Percentiles rank a stretch among this genome's conserved stretches.
These are phyloP conservation scores for Boletus rubroflammeus DNA, from an alignment of 768 basidiomycete species.

Conservation along the genomic window DNA sequence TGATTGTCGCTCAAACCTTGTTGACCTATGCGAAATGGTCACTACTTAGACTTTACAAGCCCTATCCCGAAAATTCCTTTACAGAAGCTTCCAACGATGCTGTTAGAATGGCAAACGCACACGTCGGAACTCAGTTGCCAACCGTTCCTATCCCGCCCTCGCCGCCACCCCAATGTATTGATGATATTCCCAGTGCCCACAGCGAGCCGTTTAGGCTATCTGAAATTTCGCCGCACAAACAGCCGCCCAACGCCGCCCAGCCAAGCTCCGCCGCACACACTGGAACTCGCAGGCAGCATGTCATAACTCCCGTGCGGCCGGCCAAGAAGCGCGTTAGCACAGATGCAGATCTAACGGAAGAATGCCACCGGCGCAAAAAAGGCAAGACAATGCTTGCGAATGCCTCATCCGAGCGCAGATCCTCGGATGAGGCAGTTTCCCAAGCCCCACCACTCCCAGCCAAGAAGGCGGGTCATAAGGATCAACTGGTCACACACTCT, in stretches of 20 bases:
- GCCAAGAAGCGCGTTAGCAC: slow-evolving; percentile 48
- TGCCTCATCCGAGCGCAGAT: slow-evolving; percentile 13
- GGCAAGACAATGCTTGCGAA: slow-evolving; percentile 24
- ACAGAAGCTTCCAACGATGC: slow-evolving; percentile 8
- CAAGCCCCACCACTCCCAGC: not conserved
- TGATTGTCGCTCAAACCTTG: slow-evolving; percentile 25
- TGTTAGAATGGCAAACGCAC: slow-evolving; percentile 8
- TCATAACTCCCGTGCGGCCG: slow-evolving; percentile 39
- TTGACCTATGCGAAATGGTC: slow-evolving; percentile 7
- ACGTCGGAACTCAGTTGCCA: slow-evolving; percentile 4
- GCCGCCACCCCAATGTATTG: not conserved
- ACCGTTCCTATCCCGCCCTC: not conserved
- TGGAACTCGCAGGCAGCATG: slow-evolving; percentile 14
- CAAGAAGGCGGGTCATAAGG: slow-evolving; percentile 6
- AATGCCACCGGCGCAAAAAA: slow-evolving; percentile 29
- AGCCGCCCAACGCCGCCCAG: slow-evolving; percentile 1
- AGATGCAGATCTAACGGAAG: slow-evolving; percentile 19
- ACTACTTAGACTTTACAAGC: slow-evolving; percentile 30
- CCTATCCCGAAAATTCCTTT: slow-evolving; percentile 14
- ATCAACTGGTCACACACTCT: not conserved
- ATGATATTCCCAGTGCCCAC: not conserved
- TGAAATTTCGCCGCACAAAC: slow-evolving; percentile 47
- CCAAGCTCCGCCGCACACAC: slow-evolving; percentile 6
- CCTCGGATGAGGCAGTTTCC: slow-evolving; percentile 13
- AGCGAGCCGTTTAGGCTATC: slow-evolving; percentile 41